A percentile compares a stretch with the other conserved stretches of the same genome.
These are phyloP conservation scores for Triglochin maritima DNA, from an alignment of 106 monocot species.

Conservation along the genomic window DNA sequence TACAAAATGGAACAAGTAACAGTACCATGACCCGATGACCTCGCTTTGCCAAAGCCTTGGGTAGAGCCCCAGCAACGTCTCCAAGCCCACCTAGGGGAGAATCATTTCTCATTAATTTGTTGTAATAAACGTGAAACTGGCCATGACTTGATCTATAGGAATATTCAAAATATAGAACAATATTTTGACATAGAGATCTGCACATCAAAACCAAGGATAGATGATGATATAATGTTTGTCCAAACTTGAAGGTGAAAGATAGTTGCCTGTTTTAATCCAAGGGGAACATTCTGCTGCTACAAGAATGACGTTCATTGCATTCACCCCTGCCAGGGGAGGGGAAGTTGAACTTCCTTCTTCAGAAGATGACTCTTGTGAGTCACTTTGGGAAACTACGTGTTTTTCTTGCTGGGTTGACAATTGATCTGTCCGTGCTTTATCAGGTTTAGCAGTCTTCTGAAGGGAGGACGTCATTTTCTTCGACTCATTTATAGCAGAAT, in stretches of 20 bases:
- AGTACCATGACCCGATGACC: constrained; percentile 86
- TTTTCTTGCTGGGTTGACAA: neutral
- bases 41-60: constrained; percentile 82
- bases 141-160: neutral
- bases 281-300: constrained; percentile 76
- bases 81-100: constrained; percentile 68
- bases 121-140: neutral
- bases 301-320: constrained; percentile 68
- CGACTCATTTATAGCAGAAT: constrained; percentile 2
- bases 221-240: neutral
- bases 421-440: constrained; percentile 2
- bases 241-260: constrained; percentile 1
- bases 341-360: constrained; percentile 21
- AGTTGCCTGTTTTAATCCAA: constrained; percentile 66
- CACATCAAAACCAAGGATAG: neutral
- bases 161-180: neutral
- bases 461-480: constrained; percentile 7
- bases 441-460: constrained; percentile 5
- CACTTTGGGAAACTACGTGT: constrained; percentile 9
- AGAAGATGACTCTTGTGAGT: constrained; percentile 8
- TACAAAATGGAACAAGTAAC: no score
- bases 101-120: neutral
- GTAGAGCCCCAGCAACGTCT: constrained; percentile 85
- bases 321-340: constrained; percentile 44
- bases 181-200: neutral